Conservation (phyloP, 495 filamentous ascomycete genomes). For the Hypomontagnella submonticulosa region DNA sequence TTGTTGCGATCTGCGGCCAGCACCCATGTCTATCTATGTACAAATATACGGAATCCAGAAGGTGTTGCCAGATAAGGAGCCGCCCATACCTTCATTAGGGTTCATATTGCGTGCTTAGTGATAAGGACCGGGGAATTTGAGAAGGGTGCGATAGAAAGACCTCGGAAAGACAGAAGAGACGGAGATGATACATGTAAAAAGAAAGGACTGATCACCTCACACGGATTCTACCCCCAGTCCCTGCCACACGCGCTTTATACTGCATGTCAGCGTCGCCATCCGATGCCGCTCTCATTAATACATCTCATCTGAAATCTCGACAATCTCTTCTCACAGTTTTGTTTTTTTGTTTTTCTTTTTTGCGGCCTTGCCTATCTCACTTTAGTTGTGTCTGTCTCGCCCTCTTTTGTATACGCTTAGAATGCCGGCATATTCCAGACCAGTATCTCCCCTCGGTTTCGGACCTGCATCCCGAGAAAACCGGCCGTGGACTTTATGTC, state of each 20-base stretch:
- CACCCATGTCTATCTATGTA: background rate
- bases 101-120: constrained; percentile 7
- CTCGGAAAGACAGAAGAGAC: background rate
- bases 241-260: background rate
- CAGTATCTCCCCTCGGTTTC: background rate
- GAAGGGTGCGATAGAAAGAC: background rate
- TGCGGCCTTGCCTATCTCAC: background rate
- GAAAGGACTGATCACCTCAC: constrained; percentile 29
- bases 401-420: background rate
- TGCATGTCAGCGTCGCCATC: constrained; percentile 38
- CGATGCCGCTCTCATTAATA: constrained; percentile 44
- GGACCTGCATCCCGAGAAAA: background rate
- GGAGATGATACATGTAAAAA: constrained; percentile 2
- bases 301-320: constrained; percentile 27
- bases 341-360: background rate
- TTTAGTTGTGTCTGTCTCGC: background rate
- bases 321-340: background rate
- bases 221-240: constrained; percentile 4
- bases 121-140: background rate
- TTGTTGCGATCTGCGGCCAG: background rate
- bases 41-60: background rate
- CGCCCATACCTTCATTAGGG: background rate
- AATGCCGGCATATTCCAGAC: constrained; percentile 3
- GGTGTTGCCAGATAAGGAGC: constrained; percentile 18
- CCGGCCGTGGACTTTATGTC: background rate